Base-by-base conservation (phyloP, 306 rosid genomes). In the Amphicarpaea edgeworthii region DNA sequence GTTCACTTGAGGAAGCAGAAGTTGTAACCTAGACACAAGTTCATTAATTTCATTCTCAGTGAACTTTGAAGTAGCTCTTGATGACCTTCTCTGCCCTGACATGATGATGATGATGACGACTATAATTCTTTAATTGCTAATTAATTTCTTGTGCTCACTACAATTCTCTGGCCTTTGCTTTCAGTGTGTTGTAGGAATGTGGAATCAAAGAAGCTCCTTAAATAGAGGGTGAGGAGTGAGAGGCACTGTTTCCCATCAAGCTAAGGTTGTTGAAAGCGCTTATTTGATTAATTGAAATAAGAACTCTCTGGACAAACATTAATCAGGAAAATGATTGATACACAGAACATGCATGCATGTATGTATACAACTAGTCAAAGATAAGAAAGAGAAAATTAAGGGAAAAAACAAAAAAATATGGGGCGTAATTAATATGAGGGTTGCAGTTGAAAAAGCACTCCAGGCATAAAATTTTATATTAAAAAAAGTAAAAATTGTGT, bases 11-110 rank as follows among this genome's bases (percentile, higher is more conserved):
- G 83, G 88, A 26, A 84, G 80, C 0, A 77, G 53, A 45, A 76
- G 26, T 74, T 81, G 83, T 34, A 84, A 84, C 78, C 83, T 84
- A 62, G 81, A 73, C 6, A 77, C 78, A 73, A 84, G 83, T 19
- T 84, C 85, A 54, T 69, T 77, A 37, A 84, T 73, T 68, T 84
- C 81, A 73, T 68, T 73, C 76, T 84, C 78, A 61, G 77, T 60
- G 16, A 59, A 47, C 72, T 32, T 80, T 60, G 82, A 77, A 51
- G n/a, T n/a, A n/a, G 75, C 68, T 74, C 63, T 78, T 19, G 86
- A 66, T 15, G 86, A 66, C 67, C 73, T 80, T 84, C 88, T 81
- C 32, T 70, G 23, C 23, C 81, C 26, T 62, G 88, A 81, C 88
- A 84, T 84, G 47, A 54, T 34, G 45, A n/a, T n/a, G n/a, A n/a